These are phyloP conservation scores for Setaria italica DNA, from an alignment of 202 grass and related monocot species.

Conservation along the genomic window DNA sequence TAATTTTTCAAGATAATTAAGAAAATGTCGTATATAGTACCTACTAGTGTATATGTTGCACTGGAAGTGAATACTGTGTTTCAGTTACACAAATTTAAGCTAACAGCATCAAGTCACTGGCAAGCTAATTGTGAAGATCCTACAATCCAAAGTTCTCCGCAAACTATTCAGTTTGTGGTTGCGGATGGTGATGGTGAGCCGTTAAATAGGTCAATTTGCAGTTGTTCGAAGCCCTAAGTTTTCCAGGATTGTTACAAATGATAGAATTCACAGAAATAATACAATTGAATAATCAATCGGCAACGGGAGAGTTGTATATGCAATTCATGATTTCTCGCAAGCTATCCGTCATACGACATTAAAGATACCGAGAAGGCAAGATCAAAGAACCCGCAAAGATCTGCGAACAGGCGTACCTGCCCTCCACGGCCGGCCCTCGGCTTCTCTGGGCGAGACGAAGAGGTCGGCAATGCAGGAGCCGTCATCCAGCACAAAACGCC, in stretches of 20 bases:
- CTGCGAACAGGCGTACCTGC: constrained; percentile 44
- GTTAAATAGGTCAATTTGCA: background rate
- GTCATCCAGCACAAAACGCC: constrained; percentile 67
- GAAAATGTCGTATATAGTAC: background rate
- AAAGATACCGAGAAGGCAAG: background rate
- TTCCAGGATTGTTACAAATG: background rate
- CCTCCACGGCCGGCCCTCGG: constrained; percentile 58
- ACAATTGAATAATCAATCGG: background rate
- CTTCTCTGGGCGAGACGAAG: constrained; percentile 24
- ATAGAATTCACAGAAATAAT: background rate
- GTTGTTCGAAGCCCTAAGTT: background rate
- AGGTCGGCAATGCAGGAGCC: constrained; percentile 68
- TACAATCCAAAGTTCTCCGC: background rate
- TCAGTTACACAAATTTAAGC: constrained; percentile 5
- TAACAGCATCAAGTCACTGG: background rate
- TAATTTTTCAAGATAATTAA: constrained; percentile 20
- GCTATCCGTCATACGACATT: background rate
- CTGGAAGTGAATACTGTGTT: background rate
- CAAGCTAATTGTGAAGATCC: background rate
- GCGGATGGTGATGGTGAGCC: background rate
- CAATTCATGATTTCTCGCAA: background rate
- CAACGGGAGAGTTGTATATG: background rate
- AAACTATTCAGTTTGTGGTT: background rate
- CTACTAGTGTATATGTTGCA: background rate
- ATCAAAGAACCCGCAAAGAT: background rate